Evolutionary conservation across 768 basidiomycete genomes (phyloP).

Genomic region (Pleurotus sapidus): DNA sequence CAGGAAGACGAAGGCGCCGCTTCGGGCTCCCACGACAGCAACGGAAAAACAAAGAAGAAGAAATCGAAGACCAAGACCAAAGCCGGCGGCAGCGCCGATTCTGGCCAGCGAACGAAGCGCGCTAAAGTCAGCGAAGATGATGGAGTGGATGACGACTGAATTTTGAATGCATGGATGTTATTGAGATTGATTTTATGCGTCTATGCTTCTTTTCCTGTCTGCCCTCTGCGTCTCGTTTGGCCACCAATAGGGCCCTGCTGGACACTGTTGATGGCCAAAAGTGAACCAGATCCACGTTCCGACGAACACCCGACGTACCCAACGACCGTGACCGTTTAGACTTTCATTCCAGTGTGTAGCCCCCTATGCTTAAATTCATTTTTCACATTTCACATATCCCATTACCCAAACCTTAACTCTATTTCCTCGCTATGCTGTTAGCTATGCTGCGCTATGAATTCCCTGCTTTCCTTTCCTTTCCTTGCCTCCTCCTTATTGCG

Average conservation of each 20-base stretch:
- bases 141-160: neutral
- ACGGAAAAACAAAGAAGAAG: slow-evolving; percentile 1
- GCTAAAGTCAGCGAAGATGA: too few relatives aligned
- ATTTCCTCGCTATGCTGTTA: too few relatives aligned
- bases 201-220: neutral
- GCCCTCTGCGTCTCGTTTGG: slow-evolving; percentile 5
- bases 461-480: too few relatives aligned
- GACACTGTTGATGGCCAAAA: slow-evolving; percentile 13
- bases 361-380: too few relatives aligned
- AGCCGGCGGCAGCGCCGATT: neutral
- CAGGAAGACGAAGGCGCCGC: neutral
- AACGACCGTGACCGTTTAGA: too few relatives aligned
- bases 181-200: neutral
- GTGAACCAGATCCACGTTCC: neutral
- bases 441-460: too few relatives aligned
- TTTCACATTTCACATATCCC: too few relatives aligned
- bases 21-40: neutral
- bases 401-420: too few relatives aligned
- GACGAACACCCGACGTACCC: too few relatives aligned
- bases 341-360: too few relatives aligned
- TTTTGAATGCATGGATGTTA: neutral
- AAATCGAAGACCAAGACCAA: neutral
- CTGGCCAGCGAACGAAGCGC: too few relatives aligned
- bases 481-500: too few relatives aligned
- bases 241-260: slow-evolving; percentile 4